Percentiles rank a stretch among this genome's conserved stretches.
Evolutionary conservation across 208 protist species (phyloP).

Genomic region (Trypanosoma mega): DNA sequence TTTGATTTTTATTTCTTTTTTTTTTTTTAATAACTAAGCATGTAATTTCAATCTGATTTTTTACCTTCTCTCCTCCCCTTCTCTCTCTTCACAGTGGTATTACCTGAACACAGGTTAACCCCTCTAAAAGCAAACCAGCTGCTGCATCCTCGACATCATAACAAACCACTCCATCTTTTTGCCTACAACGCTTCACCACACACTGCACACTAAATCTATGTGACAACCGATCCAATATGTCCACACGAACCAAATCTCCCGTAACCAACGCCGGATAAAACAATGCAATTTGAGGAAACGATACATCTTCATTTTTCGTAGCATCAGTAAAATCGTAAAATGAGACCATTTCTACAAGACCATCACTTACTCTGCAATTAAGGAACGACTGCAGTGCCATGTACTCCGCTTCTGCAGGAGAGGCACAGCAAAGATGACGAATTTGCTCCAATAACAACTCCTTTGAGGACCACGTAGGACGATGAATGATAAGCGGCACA

Average conservation of each 20-base stretch:
- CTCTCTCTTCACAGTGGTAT: constrained; percentile 40
- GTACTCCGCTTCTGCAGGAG: constrained; percentile 27
- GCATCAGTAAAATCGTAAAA: constrained; percentile 20
- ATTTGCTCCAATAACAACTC: constrained; percentile 27
- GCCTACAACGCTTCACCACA: constrained; percentile 29
- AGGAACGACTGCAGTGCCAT: constrained; percentile 38
- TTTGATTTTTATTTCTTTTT: not conserved
- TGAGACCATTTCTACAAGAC: constrained; percentile 22
- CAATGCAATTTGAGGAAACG: constrained; percentile 34
- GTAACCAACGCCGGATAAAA: constrained; percentile 37
- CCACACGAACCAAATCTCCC: constrained; percentile 51
- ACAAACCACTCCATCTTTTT: constrained; percentile 31
- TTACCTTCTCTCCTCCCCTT: too few species aligned
- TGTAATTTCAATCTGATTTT: not conserved
- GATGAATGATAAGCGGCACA: constrained; percentile 36
- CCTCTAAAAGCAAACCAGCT: constrained; percentile 29
- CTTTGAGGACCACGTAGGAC: constrained; percentile 8
- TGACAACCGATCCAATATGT: constrained; percentile 5
- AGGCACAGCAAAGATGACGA: constrained; percentile 27
- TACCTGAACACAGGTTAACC: constrained; percentile 40
- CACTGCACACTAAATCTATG: constrained; percentile 29
- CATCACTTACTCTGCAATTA: constrained; percentile 16
- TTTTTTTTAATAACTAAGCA: constrained; percentile 4
- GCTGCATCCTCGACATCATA: constrained; percentile 46
- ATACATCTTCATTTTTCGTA: too few species aligned